These are phyloP conservation scores for Leptodontidium sp. DNA, from an alignment of 2,329 filamentous ascomycete genomes.

Conservation along the genomic window DNA sequence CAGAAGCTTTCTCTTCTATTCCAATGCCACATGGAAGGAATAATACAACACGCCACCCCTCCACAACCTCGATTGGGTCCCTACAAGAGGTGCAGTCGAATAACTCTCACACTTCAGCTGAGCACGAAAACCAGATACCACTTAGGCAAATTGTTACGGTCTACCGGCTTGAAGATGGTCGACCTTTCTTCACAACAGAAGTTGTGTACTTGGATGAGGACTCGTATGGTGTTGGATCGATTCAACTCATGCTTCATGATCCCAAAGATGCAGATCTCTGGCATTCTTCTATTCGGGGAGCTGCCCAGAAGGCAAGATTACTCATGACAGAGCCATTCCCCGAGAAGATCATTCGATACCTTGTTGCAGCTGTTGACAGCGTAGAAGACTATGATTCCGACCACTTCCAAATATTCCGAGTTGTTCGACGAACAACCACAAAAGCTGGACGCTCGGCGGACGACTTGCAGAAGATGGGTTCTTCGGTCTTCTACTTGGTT, in stretches of 20 bases:
- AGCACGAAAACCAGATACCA: slow-evolving; percentile 62
- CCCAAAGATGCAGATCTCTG: slow-evolving; percentile 71
- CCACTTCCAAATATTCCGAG: slow-evolving; percentile 73
- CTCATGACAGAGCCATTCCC: slow-evolving; percentile 61
- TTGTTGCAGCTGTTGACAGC: slow-evolving; percentile 67
- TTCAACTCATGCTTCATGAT: slow-evolving; percentile 70
- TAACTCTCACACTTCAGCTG: slow-evolving; percentile 55
- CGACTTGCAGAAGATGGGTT: slow-evolving; percentile 69
- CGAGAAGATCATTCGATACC: slow-evolving; percentile 67
- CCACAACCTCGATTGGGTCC: slow-evolving; percentile 65
- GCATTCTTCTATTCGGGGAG: slow-evolving; percentile 67
- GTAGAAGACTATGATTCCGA: slow-evolving; percentile 74
- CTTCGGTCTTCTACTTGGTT: slow-evolving; percentile 72
- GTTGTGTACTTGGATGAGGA: slow-evolving; percentile 74
- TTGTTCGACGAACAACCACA: slow-evolving; percentile 64
- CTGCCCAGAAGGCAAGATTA: slow-evolving; percentile 62
- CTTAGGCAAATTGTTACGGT: slow-evolving; percentile 73
- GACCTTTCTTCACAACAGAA: slow-evolving; percentile 72
- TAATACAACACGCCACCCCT: slow-evolving; percentile 60
- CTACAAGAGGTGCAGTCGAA: slow-evolving; percentile 67
- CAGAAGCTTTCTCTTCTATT: slow-evolving; percentile 66
- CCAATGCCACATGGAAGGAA: slow-evolving; percentile 52
- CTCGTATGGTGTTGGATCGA: slow-evolving; percentile 64
- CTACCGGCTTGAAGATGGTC: slow-evolving; percentile 72
- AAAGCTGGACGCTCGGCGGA: slow-evolving; percentile 68